Base-by-base conservation (phyloP, 2,329 filamentous ascomycete genomes). In the Fusarium siculi region DNA sequence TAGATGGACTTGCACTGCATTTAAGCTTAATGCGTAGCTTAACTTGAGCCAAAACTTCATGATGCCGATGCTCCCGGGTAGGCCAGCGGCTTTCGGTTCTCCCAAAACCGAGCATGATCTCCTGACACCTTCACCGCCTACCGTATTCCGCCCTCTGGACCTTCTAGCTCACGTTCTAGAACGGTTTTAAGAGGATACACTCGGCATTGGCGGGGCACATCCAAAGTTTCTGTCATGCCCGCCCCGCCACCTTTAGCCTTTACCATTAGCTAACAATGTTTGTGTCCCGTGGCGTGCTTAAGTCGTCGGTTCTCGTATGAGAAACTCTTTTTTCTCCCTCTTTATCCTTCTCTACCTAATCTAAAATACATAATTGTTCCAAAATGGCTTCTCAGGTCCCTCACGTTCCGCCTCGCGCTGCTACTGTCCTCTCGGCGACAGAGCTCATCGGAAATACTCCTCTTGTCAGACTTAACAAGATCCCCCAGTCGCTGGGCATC, bases 381-480 rank as follows among this genome's bases (percentile, higher is more conserved):
- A 77, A 56, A 42, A 78, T 78, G 76, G 74, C 74, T 65, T 75
- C 76, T 36, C 67, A 73, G 62, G 55, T 82, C 50, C 81, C 81
- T 49, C 80, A 80, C 70, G 74, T 77, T 55, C 63, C 74, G 61
- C 82, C 80, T 63, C 76, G 75, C 56, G 76, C 80, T 70, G 78
- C 82, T 39, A 84, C 84, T 39, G 85, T 85, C 54, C 79, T 90
- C 78, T 91, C 90, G 63, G 93, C 95, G 74, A 93, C 91, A 50
- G 92, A 97, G 83, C 91, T 98, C 75, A 98, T 99, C 78, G 96
- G 95, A 79, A 96, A 97, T 83, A 97, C 96, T 44, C 96, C 96
- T n/a, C 91, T 99, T 60, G 94, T 99, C 46, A 93, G 93, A 55
- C 88, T 99, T 72, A 98, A 98, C 86, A 95, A 93, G 85, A 91